Evolutionary conservation across 2,329 filamentous ascomycete genomes (phyloP).

Genomic region (Fusarium scirpi): DNA sequence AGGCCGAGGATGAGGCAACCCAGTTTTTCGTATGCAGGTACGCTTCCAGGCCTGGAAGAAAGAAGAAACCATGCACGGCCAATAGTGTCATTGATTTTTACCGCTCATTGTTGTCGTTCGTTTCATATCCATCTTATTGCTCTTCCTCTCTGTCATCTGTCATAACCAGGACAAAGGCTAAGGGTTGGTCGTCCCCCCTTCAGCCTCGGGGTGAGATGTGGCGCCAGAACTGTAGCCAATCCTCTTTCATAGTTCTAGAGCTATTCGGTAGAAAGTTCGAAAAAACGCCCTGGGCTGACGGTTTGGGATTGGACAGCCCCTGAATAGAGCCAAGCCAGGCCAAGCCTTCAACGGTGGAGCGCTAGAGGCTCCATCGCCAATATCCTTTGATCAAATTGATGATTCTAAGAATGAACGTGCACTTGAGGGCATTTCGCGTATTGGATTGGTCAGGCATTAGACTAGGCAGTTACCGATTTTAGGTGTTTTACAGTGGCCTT

Average conservation of each 20-base stretch:
- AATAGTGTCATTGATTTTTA: neutral
- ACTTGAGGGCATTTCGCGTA: neutral
- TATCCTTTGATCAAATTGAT: constrained; percentile 29
- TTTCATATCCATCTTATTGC: constrained; percentile 22
- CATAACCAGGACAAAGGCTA: neutral
- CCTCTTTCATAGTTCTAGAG: constrained; percentile 38
- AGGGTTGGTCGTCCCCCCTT: neutral
- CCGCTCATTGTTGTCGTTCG: constrained; percentile 3
- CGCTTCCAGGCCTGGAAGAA: neutral
- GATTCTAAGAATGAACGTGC: constrained; percentile 26
- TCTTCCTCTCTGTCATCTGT: neutral
- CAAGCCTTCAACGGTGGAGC: constrained; percentile 6
- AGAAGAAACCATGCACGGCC: neutral
- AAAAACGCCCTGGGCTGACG: constrained; percentile 3
- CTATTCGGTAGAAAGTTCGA: constrained; percentile 8
- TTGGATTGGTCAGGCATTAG: neutral
- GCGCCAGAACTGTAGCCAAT: constrained; percentile 33
- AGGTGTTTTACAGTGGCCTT: neutral
- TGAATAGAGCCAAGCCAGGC: constrained; percentile 14
- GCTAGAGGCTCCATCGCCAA: constrained; percentile 26
- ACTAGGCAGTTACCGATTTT: constrained; percentile 5
- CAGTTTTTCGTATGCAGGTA: constrained; percentile 33
- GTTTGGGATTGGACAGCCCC: constrained; percentile 27
- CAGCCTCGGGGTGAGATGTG: constrained; percentile 12
- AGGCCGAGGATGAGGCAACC: constrained; percentile 6